Base-by-base conservation (phyloP, 768 basidiomycete genomes). In the Serendipita sp. region DNA sequence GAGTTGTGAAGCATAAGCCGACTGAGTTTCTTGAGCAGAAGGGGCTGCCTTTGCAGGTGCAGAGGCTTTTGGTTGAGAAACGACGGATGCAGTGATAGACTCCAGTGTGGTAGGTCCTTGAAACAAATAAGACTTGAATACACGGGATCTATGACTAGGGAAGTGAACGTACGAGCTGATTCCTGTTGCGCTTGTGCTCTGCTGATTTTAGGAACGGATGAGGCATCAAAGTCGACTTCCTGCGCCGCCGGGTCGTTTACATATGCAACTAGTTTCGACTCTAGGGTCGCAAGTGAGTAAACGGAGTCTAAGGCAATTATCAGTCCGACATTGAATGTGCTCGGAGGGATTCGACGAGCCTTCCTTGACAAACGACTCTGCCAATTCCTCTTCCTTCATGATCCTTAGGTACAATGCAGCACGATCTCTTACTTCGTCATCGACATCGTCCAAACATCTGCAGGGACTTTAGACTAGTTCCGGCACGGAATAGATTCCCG, bases 361-460 rank as follows among this genome's bases (percentile, higher is more conserved):
- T 76, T 96, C 92, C 76, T 88, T 92, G 67, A 98, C 83, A 72
- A 93, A 97, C 16, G 81, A 79, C 69, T 90, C 85, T 8, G 90
- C 91, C 64, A 99, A 78, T 8, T 81, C 74, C 67, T 87, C 82
- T 71, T 88, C 88, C 68, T 84, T 81, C 71, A 95, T 83, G 2
- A 88, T 81, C 73, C 83, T 87, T 66, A 98, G 81, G 74, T 96
- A 98, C 75, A 99, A 80, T 6, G 96, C 90, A 3, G 96, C 96
- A 60, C 96, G 88, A 74, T 99, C 96, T 48, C 96, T 85, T 63
- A 99, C 96, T 77, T 99, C 96, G 70, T 99, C 96, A 66, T 99
- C 96, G 18, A 97, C 91, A 73, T 99, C 96, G 72, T 98, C 95
- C 69, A 99, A 77, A 72, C 96, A 99, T 67, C 93, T 93, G 67